phyloP scores from a whole-genome alignment of 208 protist genomes.

The Endotrypanum monterogeii region DNA sequence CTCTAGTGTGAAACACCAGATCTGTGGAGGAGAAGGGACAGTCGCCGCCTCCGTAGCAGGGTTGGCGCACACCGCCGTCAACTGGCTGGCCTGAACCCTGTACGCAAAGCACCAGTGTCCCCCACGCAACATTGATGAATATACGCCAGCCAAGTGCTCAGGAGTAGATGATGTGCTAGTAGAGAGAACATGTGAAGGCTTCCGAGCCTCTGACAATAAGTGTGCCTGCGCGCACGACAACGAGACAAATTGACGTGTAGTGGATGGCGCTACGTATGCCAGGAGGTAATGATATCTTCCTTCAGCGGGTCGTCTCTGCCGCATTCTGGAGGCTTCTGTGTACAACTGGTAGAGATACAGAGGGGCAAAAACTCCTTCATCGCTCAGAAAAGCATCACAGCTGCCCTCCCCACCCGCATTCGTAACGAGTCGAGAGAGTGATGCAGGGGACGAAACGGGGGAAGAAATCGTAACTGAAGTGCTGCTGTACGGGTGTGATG shows the following conservation, averaged over 20 bases:
- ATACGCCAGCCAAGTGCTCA: neutral
- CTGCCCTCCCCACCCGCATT: neutral
- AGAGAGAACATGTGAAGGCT: neutral
- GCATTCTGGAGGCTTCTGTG: neutral
- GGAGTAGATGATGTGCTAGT: neutral
- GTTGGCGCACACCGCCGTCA: neutral
- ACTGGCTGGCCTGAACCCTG: neutral
- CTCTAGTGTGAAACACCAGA: constrained; percentile 29
- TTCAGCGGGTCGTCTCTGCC: neutral
- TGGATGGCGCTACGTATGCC: constrained; percentile 20
- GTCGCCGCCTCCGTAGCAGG: neutral
- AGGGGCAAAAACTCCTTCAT: neutral
- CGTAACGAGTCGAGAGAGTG: neutral
- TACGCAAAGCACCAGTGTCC: constrained; percentile 25
- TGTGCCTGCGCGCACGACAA: constrained; percentile 12
- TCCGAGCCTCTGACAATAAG: neutral
- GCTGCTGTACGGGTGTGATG: constrained; percentile 16
- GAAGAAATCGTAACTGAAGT: constrained; percentile 22
- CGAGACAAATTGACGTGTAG: constrained; percentile 18
- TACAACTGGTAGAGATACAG: neutral
- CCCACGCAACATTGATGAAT: constrained; percentile 4
- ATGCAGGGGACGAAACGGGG: neutral
- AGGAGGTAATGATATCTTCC: neutral
- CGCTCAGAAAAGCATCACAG: neutral
- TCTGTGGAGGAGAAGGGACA: neutral